Evolutionary conservation across 176 grass and related monocot genomes (phyloP).

Genomic region (Microstegium vimineum): DNA sequence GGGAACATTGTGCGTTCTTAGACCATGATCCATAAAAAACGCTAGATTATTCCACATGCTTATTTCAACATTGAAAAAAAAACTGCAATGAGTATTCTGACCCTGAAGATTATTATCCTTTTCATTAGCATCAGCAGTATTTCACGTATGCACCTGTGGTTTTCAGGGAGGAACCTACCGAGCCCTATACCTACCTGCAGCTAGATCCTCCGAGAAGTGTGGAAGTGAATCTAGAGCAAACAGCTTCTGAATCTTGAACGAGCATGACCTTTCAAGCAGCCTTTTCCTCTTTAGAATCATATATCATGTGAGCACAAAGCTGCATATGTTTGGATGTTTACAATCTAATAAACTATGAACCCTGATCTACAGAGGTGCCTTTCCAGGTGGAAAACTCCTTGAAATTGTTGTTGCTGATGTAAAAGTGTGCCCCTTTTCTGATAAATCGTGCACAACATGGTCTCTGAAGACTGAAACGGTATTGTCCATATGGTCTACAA

Average conservation of each 20-base stretch:
- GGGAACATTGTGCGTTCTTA: not conserved
- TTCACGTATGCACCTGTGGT: constrained; percentile 15
- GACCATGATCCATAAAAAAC: not conserved
- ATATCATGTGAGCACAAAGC: not conserved
- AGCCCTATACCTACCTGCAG: constrained; percentile 68
- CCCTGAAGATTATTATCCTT: not conserved
- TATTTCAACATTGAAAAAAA: not conserved
- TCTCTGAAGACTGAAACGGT: too few species aligned
- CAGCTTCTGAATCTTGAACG: not conserved
- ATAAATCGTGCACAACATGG: not conserved
- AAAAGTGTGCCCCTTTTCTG: not conserved
- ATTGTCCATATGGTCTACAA: too few species aligned
- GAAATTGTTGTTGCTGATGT: not conserved
- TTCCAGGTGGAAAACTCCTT: not conserved
- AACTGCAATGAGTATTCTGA: not conserved
- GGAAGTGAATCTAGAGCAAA: constrained; percentile 68
- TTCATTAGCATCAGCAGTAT: not conserved
- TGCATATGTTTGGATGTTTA: constrained; percentile 16
- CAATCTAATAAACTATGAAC: not conserved
- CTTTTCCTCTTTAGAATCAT: not conserved
- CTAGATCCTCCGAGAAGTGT: constrained; percentile 71
- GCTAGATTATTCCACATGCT: not conserved
- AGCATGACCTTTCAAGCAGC: not conserved
- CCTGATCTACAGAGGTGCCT: not conserved
- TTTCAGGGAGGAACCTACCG: constrained; percentile 80